These are phyloP conservation scores for Curvularia spicifera DNA, from an alignment of 2,329 filamentous ascomycete genomes.

Conservation along the genomic window DNA sequence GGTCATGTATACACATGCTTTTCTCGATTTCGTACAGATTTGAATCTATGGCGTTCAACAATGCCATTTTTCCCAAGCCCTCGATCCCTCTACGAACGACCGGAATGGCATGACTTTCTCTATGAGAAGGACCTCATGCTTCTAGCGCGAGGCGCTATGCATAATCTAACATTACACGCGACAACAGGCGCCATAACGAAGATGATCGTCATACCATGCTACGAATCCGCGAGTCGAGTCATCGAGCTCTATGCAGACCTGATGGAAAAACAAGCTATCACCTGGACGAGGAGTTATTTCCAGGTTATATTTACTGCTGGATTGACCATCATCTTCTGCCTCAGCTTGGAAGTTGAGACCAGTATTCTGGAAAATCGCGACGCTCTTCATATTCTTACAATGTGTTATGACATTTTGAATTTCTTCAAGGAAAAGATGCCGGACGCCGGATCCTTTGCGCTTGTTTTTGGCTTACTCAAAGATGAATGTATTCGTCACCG, in stretches of 20 bases:
- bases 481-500: slow-evolving; percentile 22
- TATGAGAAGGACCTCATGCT: slow-evolving; percentile 51
- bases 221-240: slow-evolving; percentile 46
- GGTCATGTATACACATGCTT: slow-evolving; percentile 2
- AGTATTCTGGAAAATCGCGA: slow-evolving; percentile 6
- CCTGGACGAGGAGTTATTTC: slow-evolving; percentile 58
- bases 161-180: slow-evolving; percentile 38
- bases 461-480: slow-evolving; percentile 37
- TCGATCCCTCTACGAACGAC: slow-evolving; percentile 52
- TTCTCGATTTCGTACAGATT: slow-evolving; percentile 40
- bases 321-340: slow-evolving; percentile 39
- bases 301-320: slow-evolving; percentile 57
- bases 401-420: slow-evolving; percentile 31
- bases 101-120: slow-evolving; percentile 56
- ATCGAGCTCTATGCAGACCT: slow-evolving; percentile 52
- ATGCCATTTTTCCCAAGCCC: slow-evolving; percentile 46
- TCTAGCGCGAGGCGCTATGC: slow-evolving; percentile 52
- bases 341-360: slow-evolving; percentile 30
- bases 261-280: slow-evolving; percentile 48
- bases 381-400: background rate
- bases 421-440: slow-evolving; percentile 36
- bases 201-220: slow-evolving; percentile 33
- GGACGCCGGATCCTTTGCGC: slow-evolving; percentile 34
- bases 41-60: slow-evolving; percentile 47
- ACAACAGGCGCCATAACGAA: slow-evolving; percentile 11